These are phyloP conservation scores for Podaxis pistillaris DNA, from an alignment of 768 basidiomycete species.

Conservation along the genomic window DNA sequence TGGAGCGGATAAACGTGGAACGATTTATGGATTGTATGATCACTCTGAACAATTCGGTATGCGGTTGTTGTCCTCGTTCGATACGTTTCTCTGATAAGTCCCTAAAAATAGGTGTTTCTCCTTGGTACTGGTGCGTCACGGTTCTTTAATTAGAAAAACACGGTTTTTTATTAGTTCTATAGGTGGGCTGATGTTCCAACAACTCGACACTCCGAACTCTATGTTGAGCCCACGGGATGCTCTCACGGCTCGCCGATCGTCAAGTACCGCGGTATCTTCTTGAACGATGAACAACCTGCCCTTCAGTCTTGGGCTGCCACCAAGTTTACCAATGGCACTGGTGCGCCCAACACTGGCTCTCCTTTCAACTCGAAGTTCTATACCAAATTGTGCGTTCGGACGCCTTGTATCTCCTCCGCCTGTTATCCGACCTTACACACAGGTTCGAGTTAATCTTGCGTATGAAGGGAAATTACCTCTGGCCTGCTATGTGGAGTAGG, in stretches of 20 bases:
- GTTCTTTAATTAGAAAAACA: slow-evolving; percentile 8
- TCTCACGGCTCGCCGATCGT: slow-evolving; percentile 64
- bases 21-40: slow-evolving; percentile 66
- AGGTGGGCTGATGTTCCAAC: slow-evolving; percentile 83
- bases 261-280: slow-evolving; percentile 69
- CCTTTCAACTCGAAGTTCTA: slow-evolving; percentile 67
- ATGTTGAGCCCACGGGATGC: slow-evolving; percentile 42
- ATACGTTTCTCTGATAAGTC: slow-evolving; percentile 6
- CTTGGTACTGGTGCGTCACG: slow-evolving; percentile 59
- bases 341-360: slow-evolving; percentile 42
- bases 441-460: slow-evolving; percentile 69
- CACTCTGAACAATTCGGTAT: slow-evolving; percentile 68
- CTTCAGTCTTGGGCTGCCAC: slow-evolving; percentile 70
- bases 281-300: slow-evolving; percentile 77
- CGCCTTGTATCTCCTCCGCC: not conserved
- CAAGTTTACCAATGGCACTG: slow-evolving; percentile 66
- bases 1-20: slow-evolving; percentile 68
- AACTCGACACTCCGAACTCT: slow-evolving; percentile 46
- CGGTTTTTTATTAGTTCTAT: slow-evolving; percentile 8
- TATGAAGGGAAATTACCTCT: slow-evolving; percentile 67
- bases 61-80: slow-evolving; percentile 8
- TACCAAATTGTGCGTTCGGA: slow-evolving; percentile 43
- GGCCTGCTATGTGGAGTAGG: slow-evolving; percentile 58
- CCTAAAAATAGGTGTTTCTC: slow-evolving; percentile 49
- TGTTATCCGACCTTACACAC: slow-evolving; percentile 6